These are phyloP conservation scores for Zygoascus biomembranicola DNA, from an alignment of 805 yeast genomes.

Conservation along the genomic window DNA sequence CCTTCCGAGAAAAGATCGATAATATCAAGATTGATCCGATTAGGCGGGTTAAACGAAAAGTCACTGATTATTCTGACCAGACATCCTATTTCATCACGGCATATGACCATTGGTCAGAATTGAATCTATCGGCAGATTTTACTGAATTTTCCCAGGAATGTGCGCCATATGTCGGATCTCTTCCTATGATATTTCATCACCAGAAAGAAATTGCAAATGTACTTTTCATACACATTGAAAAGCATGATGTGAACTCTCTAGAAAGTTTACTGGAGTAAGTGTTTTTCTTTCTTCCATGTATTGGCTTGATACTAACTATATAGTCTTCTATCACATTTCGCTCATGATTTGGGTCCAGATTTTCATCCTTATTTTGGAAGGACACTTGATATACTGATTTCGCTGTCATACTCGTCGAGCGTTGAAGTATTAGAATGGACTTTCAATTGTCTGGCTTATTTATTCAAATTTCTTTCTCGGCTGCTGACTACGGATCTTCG, in stretches of 20 bases:
- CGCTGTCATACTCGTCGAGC: slow-evolving; percentile 38
- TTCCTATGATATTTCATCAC: slow-evolving; percentile 76
- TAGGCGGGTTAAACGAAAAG: slow-evolving; percentile 22
- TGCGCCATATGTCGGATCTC: slow-evolving; percentile 49
- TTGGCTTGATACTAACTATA: neutral
- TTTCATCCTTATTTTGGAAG: slow-evolving; percentile 61
- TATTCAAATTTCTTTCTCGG: slow-evolving; percentile 78
- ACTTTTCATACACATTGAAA: slow-evolving; percentile 39
- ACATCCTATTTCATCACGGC: slow-evolving; percentile 73
- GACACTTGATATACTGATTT: slow-evolving; percentile 34
- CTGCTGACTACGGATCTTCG: slow-evolving; percentile 51
- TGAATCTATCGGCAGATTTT: slow-evolving; percentile 67
- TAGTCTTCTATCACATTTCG: slow-evolving; percentile 63
- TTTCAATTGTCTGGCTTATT: slow-evolving; percentile 76
- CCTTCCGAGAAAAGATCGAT: slow-evolving; percentile 76
- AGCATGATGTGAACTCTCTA: slow-evolving; percentile 59
- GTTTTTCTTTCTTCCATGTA: neutral
- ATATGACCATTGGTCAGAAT: slow-evolving; percentile 79
- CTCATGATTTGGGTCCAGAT: slow-evolving; percentile 89
- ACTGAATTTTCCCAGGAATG: slow-evolving; percentile 52
- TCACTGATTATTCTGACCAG: slow-evolving; percentile 21
- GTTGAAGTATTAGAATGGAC: slow-evolving; percentile 56
- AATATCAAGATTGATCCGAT: slow-evolving; percentile 73
- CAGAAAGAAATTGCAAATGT: slow-evolving; percentile 50
- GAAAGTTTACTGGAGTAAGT: slow-evolving; percentile 68